phyloP scores from a whole-genome alignment of 2,329 filamentous ascomycete species.

The Leptodontidium sp. region DNA sequence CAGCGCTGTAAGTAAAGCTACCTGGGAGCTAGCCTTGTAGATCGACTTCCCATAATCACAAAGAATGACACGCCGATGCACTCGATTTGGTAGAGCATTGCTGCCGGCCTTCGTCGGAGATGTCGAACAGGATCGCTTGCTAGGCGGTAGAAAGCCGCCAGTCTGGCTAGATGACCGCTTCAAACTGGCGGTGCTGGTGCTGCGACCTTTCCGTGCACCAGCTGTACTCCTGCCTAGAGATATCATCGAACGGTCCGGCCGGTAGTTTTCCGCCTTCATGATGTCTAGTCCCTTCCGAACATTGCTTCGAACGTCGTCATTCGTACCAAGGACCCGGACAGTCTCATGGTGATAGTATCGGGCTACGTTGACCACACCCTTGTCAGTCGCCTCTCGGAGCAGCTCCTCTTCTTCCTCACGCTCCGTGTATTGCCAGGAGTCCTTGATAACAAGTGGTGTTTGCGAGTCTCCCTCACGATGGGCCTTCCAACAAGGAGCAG shows the following conservation, averaged over 20 bases:
- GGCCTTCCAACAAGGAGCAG: constrained; percentile 52
- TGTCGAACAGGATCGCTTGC: constrained; percentile 46
- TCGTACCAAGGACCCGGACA: constrained; percentile 46
- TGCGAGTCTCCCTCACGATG: constrained; percentile 48
- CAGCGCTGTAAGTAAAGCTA: constrained; percentile 27
- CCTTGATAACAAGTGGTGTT: constrained; percentile 54
- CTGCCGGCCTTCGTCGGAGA: constrained; percentile 43
- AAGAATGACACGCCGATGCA: constrained; percentile 52
- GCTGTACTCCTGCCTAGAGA: constrained; percentile 36
- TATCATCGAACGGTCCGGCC: constrained; percentile 39
- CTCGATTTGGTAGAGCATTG: constrained; percentile 46
- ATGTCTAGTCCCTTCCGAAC: constrained; percentile 47
- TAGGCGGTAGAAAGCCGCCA: constrained; percentile 37
- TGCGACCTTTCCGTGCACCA: constrained; percentile 30
- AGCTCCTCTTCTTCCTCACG: constrained; percentile 53
- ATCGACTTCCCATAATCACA: constrained; percentile 53
- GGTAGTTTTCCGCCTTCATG: constrained; percentile 48
- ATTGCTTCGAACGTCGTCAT: constrained; percentile 48
- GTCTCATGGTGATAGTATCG: constrained; percentile 54
- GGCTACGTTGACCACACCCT: constrained; percentile 51
- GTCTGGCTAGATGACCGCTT: constrained; percentile 24
- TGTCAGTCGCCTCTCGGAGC: constrained; percentile 48
- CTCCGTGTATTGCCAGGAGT: constrained; percentile 54
- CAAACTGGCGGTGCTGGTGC: constrained; percentile 31
- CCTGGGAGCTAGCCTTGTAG: constrained; percentile 51